Percentiles rank a stretch among this genome's conserved stretches.
Conservation (phyloP, 306 rosid species). For the Gillenia trifoliata region DNA sequence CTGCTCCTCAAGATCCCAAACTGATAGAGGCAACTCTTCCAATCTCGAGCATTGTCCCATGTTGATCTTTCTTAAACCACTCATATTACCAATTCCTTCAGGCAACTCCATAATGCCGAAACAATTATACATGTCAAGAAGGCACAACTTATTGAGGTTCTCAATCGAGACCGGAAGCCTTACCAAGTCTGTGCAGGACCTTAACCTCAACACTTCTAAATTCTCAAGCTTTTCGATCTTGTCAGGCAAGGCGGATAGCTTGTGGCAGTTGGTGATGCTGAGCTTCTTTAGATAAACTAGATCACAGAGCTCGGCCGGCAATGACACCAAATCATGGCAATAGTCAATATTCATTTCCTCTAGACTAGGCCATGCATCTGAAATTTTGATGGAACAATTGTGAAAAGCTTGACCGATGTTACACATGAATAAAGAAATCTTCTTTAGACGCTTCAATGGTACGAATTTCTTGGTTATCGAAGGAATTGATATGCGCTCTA, state of each 20-base stretch:
- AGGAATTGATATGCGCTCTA: slow-evolving; percentile 49
- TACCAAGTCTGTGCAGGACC: slow-evolving; percentile 37
- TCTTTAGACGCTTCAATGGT: slow-evolving; percentile 40
- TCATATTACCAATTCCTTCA: slow-evolving; percentile 34
- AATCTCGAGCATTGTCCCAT: slow-evolving; percentile 36
- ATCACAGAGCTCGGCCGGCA: slow-evolving; percentile 33
- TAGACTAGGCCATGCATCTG: slow-evolving; percentile 38
- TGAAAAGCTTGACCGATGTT: slow-evolving; percentile 35
- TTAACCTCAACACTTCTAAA: slow-evolving; percentile 43
- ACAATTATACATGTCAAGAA: slow-evolving; percentile 52
- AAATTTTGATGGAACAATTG: slow-evolving; percentile 17
- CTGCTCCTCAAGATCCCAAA: slow-evolving; percentile 19
- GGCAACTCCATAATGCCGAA: slow-evolving; percentile 39
- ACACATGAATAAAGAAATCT: slow-evolving; percentile 67
- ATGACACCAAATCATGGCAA: slow-evolving; percentile 35
- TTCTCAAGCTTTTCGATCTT: slow-evolving; percentile 32
- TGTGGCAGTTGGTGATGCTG: slow-evolving; percentile 55
- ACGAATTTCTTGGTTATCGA: slow-evolving; percentile 15
- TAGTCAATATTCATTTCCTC: slow-evolving; percentile 47
- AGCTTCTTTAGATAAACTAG: slow-evolving; percentile 36
- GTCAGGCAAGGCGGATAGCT: slow-evolving; percentile 36
- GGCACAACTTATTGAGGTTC: slow-evolving; percentile 18
- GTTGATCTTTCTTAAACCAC: slow-evolving; percentile 25
- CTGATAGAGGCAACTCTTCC: slow-evolving; percentile 35
- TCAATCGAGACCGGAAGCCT: slow-evolving; percentile 35